These are phyloP conservation scores for Dittrichia graveolens DNA, from an alignment of 129 eudicot genomes.

Conservation along the genomic window DNA sequence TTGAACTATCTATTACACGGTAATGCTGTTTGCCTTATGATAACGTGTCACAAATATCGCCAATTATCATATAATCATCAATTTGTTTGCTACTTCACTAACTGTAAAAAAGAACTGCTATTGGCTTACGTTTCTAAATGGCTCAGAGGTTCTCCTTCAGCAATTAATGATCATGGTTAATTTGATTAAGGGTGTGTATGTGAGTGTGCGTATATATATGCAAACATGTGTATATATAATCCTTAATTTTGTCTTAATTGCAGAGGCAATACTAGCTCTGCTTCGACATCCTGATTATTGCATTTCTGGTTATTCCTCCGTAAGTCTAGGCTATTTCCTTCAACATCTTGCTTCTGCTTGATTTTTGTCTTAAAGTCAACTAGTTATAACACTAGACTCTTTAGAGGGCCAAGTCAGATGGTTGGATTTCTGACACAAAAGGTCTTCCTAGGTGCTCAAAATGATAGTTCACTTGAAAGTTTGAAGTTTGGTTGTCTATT, in stretches of 20 bases:
- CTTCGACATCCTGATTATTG: constrained; percentile 22
- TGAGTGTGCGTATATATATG: background rate
- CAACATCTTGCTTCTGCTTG: background rate
- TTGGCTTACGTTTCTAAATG: background rate
- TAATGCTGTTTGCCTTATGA: background rate
- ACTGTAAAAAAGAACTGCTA: background rate
- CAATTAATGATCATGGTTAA: too few species aligned
- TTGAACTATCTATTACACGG: constrained; percentile 25
- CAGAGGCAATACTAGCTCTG: constrained; percentile 22
- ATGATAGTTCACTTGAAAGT: background rate
- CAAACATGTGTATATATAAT: background rate
- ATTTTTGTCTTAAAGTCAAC: background rate
- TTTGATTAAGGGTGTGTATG: too few species aligned
- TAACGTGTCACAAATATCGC: background rate
- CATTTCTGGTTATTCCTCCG: constrained; percentile 21
- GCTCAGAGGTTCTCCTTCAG: background rate
- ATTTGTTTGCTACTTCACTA: too few species aligned
- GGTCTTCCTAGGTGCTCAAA: background rate
- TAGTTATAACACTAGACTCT: background rate
- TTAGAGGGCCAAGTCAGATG: background rate
- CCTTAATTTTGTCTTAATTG: background rate
- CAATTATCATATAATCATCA: background rate
- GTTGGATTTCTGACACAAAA: background rate
- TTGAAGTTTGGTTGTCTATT: background rate
- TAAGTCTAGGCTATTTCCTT: constrained; percentile 2